Percentiles rank a stretch among this genome's conserved stretches.
phyloP scores from a whole-genome alignment of 1,284 basidiomycete genomes.

The Rhizoctonia solani region DNA sequence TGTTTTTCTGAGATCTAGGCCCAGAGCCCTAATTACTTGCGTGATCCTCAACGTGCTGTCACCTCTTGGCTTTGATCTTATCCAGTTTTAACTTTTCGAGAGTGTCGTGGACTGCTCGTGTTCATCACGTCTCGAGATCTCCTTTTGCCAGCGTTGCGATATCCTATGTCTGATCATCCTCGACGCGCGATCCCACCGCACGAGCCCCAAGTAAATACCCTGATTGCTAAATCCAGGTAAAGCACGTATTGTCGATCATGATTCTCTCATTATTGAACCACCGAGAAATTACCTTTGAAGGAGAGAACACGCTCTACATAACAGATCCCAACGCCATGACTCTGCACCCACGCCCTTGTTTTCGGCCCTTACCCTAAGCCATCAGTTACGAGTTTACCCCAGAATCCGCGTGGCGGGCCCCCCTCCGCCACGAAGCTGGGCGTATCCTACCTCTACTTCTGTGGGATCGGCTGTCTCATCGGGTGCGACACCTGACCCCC shows the following conservation, averaged over 20 bases:
- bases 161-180: constrained; percentile 13
- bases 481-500: background rate
- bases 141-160: background rate
- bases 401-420: constrained; percentile 13
- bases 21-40: background rate
- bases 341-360: constrained; percentile 1
- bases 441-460: constrained; percentile 6
- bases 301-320: constrained; percentile 11
- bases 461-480: background rate
- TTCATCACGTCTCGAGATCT: background rate
- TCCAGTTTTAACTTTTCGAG: constrained; percentile 16
- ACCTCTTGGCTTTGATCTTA: constrained; percentile 7
- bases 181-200: constrained; percentile 24
- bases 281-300: background rate
- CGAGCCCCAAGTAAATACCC: constrained; percentile 10
- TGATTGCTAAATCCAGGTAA: constrained; percentile 24
- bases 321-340: constrained; percentile 4
- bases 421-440: constrained; percentile 24
- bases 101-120: constrained; percentile 1
- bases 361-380: constrained; percentile 4
- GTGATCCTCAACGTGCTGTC: background rate
- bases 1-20: constrained; percentile 18
- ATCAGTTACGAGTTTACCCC: constrained; percentile 15
- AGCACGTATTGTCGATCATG: background rate
- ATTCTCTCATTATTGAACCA: background rate